These are phyloP conservation scores for Komagataella pastoris DNA, from an alignment of 805 yeast genomes.

Conservation along the genomic window DNA sequence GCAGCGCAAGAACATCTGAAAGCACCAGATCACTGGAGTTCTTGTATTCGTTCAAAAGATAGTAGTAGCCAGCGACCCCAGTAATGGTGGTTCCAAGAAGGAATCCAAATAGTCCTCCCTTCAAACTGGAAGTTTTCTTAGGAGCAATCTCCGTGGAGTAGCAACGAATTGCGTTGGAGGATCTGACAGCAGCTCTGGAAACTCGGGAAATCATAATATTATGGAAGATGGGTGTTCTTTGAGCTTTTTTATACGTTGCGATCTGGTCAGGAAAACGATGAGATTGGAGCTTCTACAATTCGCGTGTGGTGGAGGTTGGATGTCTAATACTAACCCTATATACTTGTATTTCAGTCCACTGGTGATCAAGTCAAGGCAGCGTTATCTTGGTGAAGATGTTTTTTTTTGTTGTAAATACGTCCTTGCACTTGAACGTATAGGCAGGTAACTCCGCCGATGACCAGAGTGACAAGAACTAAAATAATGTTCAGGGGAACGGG, in stretches of 20 bases:
- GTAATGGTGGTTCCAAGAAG: conserved; percentile 64
- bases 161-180: neutral
- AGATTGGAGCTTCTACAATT: neutral
- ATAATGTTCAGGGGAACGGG: conserved; percentile 35
- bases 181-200: neutral
- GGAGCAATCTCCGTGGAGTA: conserved; percentile 3
- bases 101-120: conserved; percentile 55
- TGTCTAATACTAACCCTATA: neutral
- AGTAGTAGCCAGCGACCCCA: conserved; percentile 66
- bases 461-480: conserved; percentile 23
- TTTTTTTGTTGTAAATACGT: conserved; percentile 4
- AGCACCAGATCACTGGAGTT: conserved; percentile 58
- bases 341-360: neutral
- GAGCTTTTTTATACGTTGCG: neutral
- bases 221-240: neutral
- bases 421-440: conserved; percentile 22
- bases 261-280: neutral
- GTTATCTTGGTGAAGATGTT: conserved; percentile 1
- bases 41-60: conserved; percentile 67
- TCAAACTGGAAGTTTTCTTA: conserved; percentile 14
- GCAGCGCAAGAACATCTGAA: conserved; percentile 61
- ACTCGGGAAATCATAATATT: neutral
- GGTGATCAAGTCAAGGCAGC: conserved; percentile 1
- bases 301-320: neutral
- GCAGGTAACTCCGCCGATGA: conserved; percentile 29